Percentiles rank a stretch among this genome's conserved stretches.
These are phyloP conservation scores for Arabidopsis thaliana DNA, from an alignment of 345 rosid genomes.

Conservation along the genomic window DNA sequence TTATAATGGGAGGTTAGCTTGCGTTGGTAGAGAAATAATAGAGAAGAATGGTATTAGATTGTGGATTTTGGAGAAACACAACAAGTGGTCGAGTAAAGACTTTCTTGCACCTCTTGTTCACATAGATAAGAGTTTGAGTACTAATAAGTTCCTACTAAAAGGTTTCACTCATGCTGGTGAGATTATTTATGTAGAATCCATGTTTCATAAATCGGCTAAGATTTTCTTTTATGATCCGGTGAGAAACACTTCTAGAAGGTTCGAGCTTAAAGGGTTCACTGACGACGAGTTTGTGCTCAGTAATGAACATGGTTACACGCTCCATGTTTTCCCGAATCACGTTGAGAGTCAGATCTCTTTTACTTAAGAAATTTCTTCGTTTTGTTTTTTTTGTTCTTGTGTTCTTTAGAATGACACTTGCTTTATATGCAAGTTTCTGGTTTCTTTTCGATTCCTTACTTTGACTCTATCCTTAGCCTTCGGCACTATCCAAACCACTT, in stretches of 20 bases:
- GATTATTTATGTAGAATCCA: background rate
- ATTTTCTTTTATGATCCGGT: background rate
- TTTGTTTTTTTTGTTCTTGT: background rate
- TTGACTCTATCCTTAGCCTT: background rate
- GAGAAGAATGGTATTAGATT: background rate
- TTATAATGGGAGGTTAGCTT: background rate
- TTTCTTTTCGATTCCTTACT: background rate
- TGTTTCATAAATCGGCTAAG: background rate
- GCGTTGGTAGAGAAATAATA: background rate
- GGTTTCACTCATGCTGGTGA: conserved; percentile 15
- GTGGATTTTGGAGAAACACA: conserved; percentile 10
- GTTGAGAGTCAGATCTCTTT: background rate
- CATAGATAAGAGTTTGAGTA: background rate
- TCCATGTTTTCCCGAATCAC: conserved; percentile 18
- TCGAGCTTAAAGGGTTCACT: background rate
- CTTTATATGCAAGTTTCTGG: background rate
- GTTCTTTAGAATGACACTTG: background rate
- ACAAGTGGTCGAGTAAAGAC: conserved; percentile 1
- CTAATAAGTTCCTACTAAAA: background rate
- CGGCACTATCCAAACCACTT: conserved; percentile 11
- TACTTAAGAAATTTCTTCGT: background rate
- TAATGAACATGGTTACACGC: background rate
- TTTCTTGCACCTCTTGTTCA: background rate
- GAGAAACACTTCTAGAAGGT: conserved; percentile 8
- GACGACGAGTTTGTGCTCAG: background rate